A percentile compares a stretch with the other conserved stretches of the same genome.
phyloP scores from a whole-genome alignment of 345 rosid species.

The Gossypium turneri region DNA sequence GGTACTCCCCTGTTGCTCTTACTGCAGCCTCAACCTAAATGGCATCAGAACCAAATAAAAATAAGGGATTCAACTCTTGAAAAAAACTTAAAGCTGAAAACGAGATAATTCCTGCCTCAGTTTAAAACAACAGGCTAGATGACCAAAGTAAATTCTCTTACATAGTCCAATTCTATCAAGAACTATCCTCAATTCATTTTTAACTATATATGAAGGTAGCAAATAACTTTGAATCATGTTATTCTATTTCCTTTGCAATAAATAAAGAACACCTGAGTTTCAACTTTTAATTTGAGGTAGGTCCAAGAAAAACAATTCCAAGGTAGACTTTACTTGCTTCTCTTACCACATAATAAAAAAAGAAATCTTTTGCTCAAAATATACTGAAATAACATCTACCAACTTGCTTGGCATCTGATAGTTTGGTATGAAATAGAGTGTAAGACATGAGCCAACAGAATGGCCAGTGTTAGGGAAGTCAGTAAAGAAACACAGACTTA shows the following conservation, averaged over 20 bases:
- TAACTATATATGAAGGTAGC: background rate
- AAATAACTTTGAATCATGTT: background rate
- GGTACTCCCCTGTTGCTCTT: slow-evolving; percentile 80
- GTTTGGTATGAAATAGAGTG: background rate
- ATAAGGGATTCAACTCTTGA: background rate
- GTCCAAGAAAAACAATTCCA: background rate
- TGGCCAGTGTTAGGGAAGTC: background rate
- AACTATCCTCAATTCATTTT: background rate
- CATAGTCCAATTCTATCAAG: background rate
- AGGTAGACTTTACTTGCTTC: background rate
- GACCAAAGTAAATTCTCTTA: background rate
- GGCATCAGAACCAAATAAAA: slow-evolving; percentile 9
- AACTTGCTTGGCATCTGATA: background rate
- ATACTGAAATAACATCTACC: background rate
- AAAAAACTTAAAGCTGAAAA: background rate
- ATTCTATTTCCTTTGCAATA: background rate
- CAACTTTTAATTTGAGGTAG: background rate
- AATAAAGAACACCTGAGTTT: background rate
- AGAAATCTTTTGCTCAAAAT: background rate
- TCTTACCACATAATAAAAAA: background rate
- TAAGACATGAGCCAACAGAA: background rate
- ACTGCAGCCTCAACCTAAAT: slow-evolving; percentile 68
- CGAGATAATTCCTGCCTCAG: background rate
- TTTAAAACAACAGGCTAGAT: background rate
- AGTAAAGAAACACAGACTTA: background rate